phyloP scores from a whole-genome alignment of 768 basidiomycete genomes.

The Leucocoprinus leucothites region DNA sequence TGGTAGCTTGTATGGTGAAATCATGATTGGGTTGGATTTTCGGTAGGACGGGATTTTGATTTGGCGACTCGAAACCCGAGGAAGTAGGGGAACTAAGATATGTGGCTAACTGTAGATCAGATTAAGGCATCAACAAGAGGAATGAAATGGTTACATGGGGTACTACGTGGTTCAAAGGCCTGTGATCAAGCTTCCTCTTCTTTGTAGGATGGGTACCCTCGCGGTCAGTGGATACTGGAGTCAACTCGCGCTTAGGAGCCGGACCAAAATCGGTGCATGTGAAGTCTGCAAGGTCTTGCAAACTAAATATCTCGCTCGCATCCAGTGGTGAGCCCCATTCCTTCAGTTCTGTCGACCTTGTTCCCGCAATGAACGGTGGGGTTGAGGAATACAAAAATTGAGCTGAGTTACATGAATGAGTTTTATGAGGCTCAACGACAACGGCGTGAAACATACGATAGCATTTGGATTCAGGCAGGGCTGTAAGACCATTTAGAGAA shows the following conservation, averaged over 20 bases:
- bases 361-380: background rate
- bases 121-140: no score
- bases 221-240: background rate
- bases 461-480: background rate
- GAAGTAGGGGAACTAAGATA: background rate
- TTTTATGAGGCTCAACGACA: background rate
- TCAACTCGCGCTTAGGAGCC: background rate
- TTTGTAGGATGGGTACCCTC: background rate
- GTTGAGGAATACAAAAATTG: background rate
- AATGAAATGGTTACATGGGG: background rate
- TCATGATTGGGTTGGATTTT: conserved; percentile 5
- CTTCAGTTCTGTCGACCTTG: background rate
- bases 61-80: background rate
- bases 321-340: conserved; percentile 9
- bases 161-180: background rate
- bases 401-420: background rate
- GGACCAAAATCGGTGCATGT: background rate
- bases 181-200: background rate
- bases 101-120: conserved; percentile 8
- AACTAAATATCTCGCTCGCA: background rate
- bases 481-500: background rate
- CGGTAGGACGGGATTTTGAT: background rate
- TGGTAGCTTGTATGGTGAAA: background rate
- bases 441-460: background rate
- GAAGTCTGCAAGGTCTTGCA: background rate